Percentiles rank a stretch among this genome's conserved stretches.
phyloP scores from a whole-genome alignment of 768 basidiomycete species.

The Clavulina sp. region DNA sequence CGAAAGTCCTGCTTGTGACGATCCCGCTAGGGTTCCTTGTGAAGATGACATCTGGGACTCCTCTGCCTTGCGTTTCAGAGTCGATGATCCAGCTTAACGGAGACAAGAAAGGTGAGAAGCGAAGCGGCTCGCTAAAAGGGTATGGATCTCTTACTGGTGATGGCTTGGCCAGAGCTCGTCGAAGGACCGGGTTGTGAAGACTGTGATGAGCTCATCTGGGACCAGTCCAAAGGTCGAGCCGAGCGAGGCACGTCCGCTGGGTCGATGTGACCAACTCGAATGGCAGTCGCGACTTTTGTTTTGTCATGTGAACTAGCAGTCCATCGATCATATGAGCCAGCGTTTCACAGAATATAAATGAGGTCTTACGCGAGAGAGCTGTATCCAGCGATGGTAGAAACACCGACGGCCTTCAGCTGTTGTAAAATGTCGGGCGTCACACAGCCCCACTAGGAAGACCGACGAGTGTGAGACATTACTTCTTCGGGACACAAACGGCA shows the following conservation, averaged over 20 bases:
- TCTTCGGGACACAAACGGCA: too few species aligned
- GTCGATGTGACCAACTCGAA: slow-evolving; percentile 36
- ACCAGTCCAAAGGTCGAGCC: background rate
- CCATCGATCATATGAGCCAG: slow-evolving; percentile 1
- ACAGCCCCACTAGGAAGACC: too few species aligned
- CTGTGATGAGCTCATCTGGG: background rate
- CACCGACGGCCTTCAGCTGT: slow-evolving; percentile 27
- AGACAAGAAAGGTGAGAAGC: background rate
- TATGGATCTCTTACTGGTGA: background rate
- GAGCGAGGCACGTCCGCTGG: slow-evolving; percentile 15
- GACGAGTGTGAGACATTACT: too few species aligned
- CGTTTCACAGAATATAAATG: background rate
- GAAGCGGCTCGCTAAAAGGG: background rate
- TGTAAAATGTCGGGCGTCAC: slow-evolving; percentile 41
- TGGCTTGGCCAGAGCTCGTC: background rate
- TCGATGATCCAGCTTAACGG: background rate
- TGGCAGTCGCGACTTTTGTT: slow-evolving; percentile 40
- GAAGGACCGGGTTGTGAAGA: background rate
- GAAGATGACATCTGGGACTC: background rate
- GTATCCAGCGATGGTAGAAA: slow-evolving; percentile 35
- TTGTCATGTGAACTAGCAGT: slow-evolving; percentile 38
- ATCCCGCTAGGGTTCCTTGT: background rate
- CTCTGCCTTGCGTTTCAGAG: background rate
- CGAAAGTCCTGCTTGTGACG: background rate
- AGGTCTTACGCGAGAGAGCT: slow-evolving; percentile 29